Conservation (phyloP, 2,329 filamentous ascomycete species). For the Emmonsiellopsis sp. region DNA sequence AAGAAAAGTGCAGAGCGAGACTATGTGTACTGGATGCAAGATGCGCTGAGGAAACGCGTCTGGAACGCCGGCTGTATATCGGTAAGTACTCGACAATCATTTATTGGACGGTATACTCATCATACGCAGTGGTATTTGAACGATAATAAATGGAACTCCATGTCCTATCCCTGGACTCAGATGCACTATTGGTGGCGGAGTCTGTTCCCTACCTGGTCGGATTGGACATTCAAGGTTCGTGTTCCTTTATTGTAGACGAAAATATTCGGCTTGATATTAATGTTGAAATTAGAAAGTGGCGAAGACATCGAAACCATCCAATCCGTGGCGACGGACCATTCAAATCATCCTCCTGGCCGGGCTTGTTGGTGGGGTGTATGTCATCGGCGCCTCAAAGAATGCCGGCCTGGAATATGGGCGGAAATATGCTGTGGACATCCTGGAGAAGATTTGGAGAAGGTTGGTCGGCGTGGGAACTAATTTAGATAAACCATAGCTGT, state of each 20-base stretch:
- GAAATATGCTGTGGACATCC: too few species aligned
- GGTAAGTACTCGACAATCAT: not conserved
- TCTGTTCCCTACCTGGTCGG: constrained; percentile 19
- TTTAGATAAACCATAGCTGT: too few species aligned
- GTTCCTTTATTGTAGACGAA: too few species aligned
- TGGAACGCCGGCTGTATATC: constrained; percentile 19
- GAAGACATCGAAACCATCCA: not conserved
- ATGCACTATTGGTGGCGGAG: constrained; percentile 20
- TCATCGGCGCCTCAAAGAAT: too few species aligned
- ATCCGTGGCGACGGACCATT: not conserved
- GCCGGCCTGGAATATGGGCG: too few species aligned
- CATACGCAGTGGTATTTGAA: constrained; percentile 17
- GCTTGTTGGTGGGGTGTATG: not conserved
- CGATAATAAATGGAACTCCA: constrained; percentile 19
- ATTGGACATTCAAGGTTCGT: constrained; percentile 17
- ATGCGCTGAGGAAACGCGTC: constrained; percentile 34
- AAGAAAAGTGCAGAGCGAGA: constrained; percentile 37
- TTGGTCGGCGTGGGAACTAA: too few species aligned
- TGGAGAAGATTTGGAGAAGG: too few species aligned
- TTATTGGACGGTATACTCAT: too few species aligned
- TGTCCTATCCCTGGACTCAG: constrained; percentile 21
- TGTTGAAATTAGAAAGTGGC: not conserved
- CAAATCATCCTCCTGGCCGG: not conserved
- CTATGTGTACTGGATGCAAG: constrained; percentile 40
- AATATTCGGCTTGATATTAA: too few species aligned